phyloP scores from a whole-genome alignment of 129 eudicot species.

The Helianthus tuberosus region DNA sequence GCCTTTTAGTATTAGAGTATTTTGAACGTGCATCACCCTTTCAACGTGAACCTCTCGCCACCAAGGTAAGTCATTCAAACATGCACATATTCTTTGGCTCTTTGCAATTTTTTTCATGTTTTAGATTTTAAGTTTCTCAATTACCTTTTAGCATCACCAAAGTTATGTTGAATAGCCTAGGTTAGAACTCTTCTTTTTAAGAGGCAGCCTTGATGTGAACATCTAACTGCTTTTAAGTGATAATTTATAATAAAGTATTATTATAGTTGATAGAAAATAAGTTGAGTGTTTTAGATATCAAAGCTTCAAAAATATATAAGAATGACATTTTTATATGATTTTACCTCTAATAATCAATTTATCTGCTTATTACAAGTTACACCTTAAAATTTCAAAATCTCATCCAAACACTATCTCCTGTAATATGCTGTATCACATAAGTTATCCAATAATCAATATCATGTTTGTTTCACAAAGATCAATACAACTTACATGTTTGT shows the following conservation, averaged over 20 bases:
- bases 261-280: background rate
- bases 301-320: too few species aligned
- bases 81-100: background rate
- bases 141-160: background rate
- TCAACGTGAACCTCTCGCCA: conserved; percentile 79
- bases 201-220: background rate
- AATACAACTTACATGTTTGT: background rate
- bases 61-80: conserved; percentile 51
- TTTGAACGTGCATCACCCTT: conserved; percentile 68
- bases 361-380: background rate
- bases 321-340: too few species aligned
- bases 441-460: background rate
- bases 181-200: background rate
- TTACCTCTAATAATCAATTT: too few species aligned
- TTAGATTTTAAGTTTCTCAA: background rate
- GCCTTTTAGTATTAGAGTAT: conserved; percentile 66
- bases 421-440: background rate
- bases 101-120: too few species aligned
- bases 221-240: too few species aligned
- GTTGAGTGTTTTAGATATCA: too few species aligned
- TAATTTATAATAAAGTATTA: too few species aligned
- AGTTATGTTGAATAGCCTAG: background rate
- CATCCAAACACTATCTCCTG: background rate
- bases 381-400: too few species aligned
- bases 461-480: background rate